phyloP scores from a whole-genome alignment of 305 asterid species.

The Ruellia speciosa region DNA sequence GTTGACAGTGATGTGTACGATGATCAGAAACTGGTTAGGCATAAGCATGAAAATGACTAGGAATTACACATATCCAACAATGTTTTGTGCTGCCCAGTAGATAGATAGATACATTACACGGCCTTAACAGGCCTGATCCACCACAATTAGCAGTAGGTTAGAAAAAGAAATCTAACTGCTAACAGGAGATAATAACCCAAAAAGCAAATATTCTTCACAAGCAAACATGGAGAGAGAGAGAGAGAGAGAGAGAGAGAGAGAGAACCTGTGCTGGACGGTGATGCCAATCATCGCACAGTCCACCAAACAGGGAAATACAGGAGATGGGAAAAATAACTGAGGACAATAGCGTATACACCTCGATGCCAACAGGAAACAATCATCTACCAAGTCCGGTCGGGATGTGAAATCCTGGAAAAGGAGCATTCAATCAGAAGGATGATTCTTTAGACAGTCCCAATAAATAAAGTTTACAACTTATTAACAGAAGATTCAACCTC shows the following conservation, averaged over 20 bases:
- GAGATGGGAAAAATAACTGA: slow-evolving; percentile 73
- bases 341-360: slow-evolving; percentile 98
- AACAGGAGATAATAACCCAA: no score
- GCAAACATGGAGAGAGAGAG: slow-evolving; percentile 4
- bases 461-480: slow-evolving; percentile 13
- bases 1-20: no score
- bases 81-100: no score
- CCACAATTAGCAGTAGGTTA: no score
- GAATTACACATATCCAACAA: no score
- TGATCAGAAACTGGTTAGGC: slow-evolving; percentile 2
- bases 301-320: slow-evolving; percentile 73
- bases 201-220: no score
- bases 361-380: slow-evolving; percentile 92
- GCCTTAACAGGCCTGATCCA: no score
- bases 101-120: no score
- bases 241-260: slow-evolving; percentile 32
- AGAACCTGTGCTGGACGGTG: slow-evolving; percentile 93
- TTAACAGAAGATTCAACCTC: slow-evolving; percentile 38
- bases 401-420: slow-evolving; percentile 63
- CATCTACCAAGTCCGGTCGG: slow-evolving; percentile 94
- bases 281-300: slow-evolving; percentile 85
- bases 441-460: slow-evolving; percentile 2
- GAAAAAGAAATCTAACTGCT: no score
- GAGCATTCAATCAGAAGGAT: slow-evolving; percentile 22
- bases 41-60: neutral